Evolutionary conservation across 2,329 filamentous ascomycete species (phyloP).

Genomic region (Aspergillus costaricaensis): DNA sequence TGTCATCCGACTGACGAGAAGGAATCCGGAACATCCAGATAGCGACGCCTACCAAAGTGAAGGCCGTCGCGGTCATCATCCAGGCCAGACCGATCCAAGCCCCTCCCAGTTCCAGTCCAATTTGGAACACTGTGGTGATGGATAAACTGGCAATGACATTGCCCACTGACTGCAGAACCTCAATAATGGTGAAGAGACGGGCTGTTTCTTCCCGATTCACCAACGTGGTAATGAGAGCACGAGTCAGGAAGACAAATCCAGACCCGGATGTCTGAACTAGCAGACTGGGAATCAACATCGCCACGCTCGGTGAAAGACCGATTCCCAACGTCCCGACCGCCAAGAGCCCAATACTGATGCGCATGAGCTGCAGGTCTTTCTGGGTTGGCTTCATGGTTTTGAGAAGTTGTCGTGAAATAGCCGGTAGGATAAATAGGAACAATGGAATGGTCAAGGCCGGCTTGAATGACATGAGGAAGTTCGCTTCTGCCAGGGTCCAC

Average conservation of each 20-base stretch:
- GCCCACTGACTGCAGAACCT: conserved; percentile 51
- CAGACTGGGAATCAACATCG: conserved; percentile 47
- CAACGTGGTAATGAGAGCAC: conserved; percentile 51
- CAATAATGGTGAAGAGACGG: conserved; percentile 52
- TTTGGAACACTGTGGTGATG: conserved; percentile 49
- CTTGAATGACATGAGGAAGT: conserved; percentile 49
- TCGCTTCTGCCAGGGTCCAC: conserved; percentile 50
- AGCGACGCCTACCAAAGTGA: conserved; percentile 32
- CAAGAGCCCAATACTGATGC: conserved; percentile 48
- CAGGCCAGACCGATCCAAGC: conserved; percentile 53
- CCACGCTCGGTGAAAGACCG: conserved; percentile 47
- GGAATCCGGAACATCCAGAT: conserved; percentile 33
- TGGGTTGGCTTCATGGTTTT: conserved; percentile 39
- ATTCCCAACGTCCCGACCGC: conserved; percentile 50
- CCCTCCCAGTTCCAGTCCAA: conserved; percentile 49
- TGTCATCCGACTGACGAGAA: conserved; percentile 9
- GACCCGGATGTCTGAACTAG: conserved; percentile 52
- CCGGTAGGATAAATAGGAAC: conserved; percentile 50
- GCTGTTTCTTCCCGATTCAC: conserved; percentile 52
- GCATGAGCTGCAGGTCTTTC: conserved; percentile 51
- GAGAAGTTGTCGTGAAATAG: conserved; percentile 42
- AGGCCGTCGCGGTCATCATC: conserved; percentile 41
- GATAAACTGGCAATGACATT: conserved; percentile 50
- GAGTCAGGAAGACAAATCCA: conserved; percentile 50
- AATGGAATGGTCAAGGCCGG: conserved; percentile 51